A percentile compares a stretch with the other conserved stretches of the same genome.
Evolutionary conservation across 164 flowering plant species (phyloP).

Genomic region (Magnolia changhungtana): DNA sequence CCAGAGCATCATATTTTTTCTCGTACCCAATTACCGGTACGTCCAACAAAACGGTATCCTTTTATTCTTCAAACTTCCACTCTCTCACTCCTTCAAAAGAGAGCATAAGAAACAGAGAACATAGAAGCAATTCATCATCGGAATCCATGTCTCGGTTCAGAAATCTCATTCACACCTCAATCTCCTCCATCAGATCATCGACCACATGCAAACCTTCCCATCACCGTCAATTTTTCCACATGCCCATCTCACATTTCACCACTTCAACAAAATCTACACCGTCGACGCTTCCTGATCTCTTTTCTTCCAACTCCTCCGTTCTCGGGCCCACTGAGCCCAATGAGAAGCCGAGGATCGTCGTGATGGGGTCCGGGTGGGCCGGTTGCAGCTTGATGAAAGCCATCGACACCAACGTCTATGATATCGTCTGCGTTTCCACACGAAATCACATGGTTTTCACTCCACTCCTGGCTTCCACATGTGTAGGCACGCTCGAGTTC

Average conservation of each 20-base stretch:
- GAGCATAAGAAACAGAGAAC: background rate
- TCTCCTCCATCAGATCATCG: background rate
- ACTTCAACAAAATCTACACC: background rate
- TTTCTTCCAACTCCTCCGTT: slow-evolving; percentile 17
- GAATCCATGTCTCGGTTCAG: background rate
- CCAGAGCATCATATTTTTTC: too few species aligned
- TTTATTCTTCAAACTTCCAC: background rate
- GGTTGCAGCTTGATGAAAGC: slow-evolving; percentile 88
- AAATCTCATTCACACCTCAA: background rate
- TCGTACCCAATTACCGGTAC: too few species aligned
- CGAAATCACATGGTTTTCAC: slow-evolving; percentile 99
- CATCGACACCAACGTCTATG: slow-evolving; percentile 65
- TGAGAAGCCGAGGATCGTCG: slow-evolving; percentile 97
- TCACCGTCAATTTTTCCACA: background rate
- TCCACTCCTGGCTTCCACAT: slow-evolving; percentile 89
- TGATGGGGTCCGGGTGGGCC: slow-evolving; percentile 93
- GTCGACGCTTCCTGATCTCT: background rate
- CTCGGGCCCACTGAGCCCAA: slow-evolving; percentile 57
- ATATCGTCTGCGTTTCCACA: slow-evolving; percentile 86
- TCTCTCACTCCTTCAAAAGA: background rate
- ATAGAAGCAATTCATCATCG: background rate
- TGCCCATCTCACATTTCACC: background rate
- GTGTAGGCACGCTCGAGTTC: slow-evolving; percentile 97
- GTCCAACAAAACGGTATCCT: too few species aligned
- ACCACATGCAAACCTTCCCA: background rate